Base-by-base conservation (phyloP, 345 rosid species). In the Laguncularia racemosa region DNA sequence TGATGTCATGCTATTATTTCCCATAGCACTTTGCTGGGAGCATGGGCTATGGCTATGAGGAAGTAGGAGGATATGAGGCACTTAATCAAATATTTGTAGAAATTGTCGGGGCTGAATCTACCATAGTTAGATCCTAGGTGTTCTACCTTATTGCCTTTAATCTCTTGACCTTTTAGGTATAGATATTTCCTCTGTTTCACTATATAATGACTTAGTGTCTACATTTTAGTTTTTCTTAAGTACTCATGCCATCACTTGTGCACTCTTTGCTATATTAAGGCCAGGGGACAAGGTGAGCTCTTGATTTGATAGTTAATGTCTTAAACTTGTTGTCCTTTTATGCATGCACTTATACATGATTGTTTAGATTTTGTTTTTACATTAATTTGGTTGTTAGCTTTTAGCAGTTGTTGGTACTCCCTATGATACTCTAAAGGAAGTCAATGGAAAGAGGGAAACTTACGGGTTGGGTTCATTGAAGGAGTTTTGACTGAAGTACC, bases 361-460 rank as follows among this genome's bases (percentile, higher is more conserved):
- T 12, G 33, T 26, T 60, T 54, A 54, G 48, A 59, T 53, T 51
- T 56, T 54, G n/a, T 63, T 16, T 61, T 54, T 67, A 16, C 56
- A 69, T 50, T 76, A 53, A 74, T 50, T 62, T 71, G 70, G 40
- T 71, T 60, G 68, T 72, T 78, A 80, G 86, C 89, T 83, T 66
- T 72, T 83, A 84, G 89, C 86, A 74, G 86, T 83, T 63, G 89
- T 79, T 50, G 89, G 86, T 57, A 76, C 89, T 60, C 86, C 89
- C 23, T n/a, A 83, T 78, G 89, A 83, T 68, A 80, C 89, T 38
- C 68, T 83, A 56, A 84, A 83, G 69, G 84, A 80, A 69, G 89
- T 82, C 62, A 77, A 79, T 50, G 84, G 88, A 57, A 79, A 77
- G 59, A 69, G 83, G 64, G 77, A 82, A 60, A 68, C 76, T 53